Evolutionary conservation across 768 basidiomycete species (phyloP), one percentile per base, ranked within the genome.

Genomic region (Termitomyces sp.): DNA sequence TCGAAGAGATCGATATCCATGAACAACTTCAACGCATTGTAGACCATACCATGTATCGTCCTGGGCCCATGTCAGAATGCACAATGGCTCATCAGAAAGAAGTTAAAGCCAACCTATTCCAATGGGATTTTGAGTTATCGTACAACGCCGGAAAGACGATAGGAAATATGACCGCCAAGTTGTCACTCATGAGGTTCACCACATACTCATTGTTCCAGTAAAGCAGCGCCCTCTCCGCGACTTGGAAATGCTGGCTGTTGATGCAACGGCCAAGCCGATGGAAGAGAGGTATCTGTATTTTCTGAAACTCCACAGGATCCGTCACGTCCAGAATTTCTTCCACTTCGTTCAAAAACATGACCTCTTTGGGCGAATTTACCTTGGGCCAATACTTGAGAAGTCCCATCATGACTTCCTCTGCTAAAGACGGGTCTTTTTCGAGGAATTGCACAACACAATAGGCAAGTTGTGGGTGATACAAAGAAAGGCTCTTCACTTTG

Each of bases 191-290:
- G 53, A 99, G 83, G 72, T 97, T 99, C 65, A 99, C 92, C 63
- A 98, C 95, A 74, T 98, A 99, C 75, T 98, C 97, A 75, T 98
- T 98, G 76, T 98, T 98, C 97, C 97, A 99, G 72, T 97, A 98
- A 64, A 97, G 81, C 59, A 99, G 73, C 3, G 96, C 96, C 43
- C 97, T 85, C 72, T 99, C 97, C 6, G 97, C 96, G 31, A 99
- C 96, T 74, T 99, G 97, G 84, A 99, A 99, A 74, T 99, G 97
- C 71, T 98, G 97, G 67, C 92, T 94, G 70, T 96, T 97, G 83
- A 99, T 94, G 75, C 97, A 99, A 59, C 93, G 83, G 34, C 95
- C 88, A 29, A 99, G 82, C 71, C 98, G 97, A 55, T 87, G 87
- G 81, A 99, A 99, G 43, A 98, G 76, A 10, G 90, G 84, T 20